Evolutionary conservation across 805 yeast species (phyloP), one percentile per base, ranked within the genome.

Genomic region (Wickerhamomyces subpelliculosus): DNA sequence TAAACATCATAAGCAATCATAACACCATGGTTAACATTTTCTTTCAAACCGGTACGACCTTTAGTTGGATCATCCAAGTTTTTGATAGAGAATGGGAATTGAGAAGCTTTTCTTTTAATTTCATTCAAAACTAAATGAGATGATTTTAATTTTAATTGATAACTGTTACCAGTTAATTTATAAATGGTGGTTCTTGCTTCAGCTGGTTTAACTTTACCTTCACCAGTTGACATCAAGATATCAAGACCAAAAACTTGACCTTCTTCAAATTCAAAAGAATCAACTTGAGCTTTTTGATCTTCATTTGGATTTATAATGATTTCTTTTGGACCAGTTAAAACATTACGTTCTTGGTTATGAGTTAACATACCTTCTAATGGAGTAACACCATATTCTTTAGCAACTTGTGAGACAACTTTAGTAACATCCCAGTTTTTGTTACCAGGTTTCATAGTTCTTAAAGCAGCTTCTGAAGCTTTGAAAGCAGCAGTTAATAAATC

Each of bases 201-300:
- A 38, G 78, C 67, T 40, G 62, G 58, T 57, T 73, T 71, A 43
- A 79, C 82, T 66, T 80, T 80, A 45, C 90, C 87, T 35, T 75
- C 82, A 36, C 59, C 60, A 7, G 82, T 73, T 19, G 84, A 72
- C 45, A 83, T 67, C 43, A 84, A 68, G 44, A 83, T 72, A 56
- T 83, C 90, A 49, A 83, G 65, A 36, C 90, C 90, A 57, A 75
- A 83, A 26, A 84, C 90, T 57, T 83, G 87, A 56, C 78, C 78
- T 55, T 76, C 84, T 60, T 75, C 85, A 48, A 84, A 82, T 55
- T 72, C 75, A 59, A 66, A 63, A 36, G 84, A 65, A 43, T 78
- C 83, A 58, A 81, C 75, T 55, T 72, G 79, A 47, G 61, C 58
- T 60, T 71, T 75, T 67, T 82, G 85, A 49, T 68, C 68, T 52